phyloP scores from a whole-genome alignment of 306 rosid genomes.

The Macrotyloma uniflorum region DNA sequence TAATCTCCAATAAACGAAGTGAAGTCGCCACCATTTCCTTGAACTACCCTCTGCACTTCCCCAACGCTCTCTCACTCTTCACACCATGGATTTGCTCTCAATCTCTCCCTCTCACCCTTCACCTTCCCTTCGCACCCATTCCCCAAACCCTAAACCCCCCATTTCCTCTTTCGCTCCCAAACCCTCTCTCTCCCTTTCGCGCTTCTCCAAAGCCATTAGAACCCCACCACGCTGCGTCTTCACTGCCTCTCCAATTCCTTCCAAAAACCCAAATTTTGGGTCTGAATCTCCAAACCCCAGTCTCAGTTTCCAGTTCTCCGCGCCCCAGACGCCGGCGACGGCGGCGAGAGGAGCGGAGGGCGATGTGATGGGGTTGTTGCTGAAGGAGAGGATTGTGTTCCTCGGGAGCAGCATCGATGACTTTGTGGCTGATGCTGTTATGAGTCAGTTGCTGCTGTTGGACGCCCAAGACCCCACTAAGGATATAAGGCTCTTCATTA shows the following conservation, averaged over 20 bases:
- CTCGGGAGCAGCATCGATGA: constrained; percentile 82
- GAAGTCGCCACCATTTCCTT: background rate
- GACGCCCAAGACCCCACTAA: constrained; percentile 84
- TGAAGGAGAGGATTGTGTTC: constrained; percentile 93
- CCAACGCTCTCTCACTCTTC: too few species aligned
- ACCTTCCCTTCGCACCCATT: constrained; percentile 43
- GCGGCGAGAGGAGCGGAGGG: constrained; percentile 72
- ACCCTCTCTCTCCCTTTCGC: constrained; percentile 5
- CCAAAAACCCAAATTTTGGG: constrained; percentile 36
- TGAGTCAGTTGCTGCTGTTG: constrained; percentile 81
- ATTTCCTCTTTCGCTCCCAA: constrained; percentile 40
- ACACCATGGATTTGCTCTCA: constrained; percentile 73
- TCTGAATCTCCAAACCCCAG: constrained; percentile 14
- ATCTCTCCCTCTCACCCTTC: constrained; percentile 49
- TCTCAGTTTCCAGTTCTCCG: constrained; percentile 43
- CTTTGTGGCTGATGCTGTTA: constrained; percentile 85
- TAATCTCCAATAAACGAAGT: too few species aligned
- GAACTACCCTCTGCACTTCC: background rate
- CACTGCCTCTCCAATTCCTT: constrained; percentile 24
- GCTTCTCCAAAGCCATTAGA: constrained; percentile 27
- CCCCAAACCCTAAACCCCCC: constrained; percentile 38
- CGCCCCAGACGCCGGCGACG: constrained; percentile 63
- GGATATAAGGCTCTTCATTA: constrained; percentile 86
- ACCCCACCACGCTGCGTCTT: constrained; percentile 32
- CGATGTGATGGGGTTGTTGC: constrained; percentile 84